These are phyloP conservation scores for Cyclotella choctawhatcheeana DNA, from an alignment of 108 stramenopile genomes.

Conservation along the genomic window DNA sequence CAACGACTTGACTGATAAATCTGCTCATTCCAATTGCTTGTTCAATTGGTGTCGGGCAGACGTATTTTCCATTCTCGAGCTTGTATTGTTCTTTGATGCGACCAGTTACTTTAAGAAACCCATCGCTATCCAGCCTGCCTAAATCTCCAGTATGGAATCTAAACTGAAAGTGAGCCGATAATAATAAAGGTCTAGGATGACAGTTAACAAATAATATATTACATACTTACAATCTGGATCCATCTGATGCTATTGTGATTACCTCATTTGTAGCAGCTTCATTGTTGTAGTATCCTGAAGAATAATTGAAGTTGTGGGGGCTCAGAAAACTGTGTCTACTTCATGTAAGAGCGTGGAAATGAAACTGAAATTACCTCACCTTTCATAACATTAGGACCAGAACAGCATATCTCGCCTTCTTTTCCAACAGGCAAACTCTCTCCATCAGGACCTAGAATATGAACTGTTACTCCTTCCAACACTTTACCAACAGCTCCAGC, in stretches of 20 bases:
- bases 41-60: constrained; percentile 92
- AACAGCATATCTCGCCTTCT: constrained; percentile 91
- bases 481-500: constrained; percentile 83
- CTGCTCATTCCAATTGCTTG: constrained; percentile 84
- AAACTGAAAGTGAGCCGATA: background rate
- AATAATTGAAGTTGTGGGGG: too few relatives aligned
- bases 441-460: constrained; percentile 71
- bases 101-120: constrained; percentile 77
- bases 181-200: background rate
- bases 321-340: too few relatives aligned
- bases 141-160: constrained; percentile 92
- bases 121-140: constrained; percentile 66
- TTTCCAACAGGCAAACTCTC: constrained; percentile 64
- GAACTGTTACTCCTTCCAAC: constrained; percentile 76
- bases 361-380: too few relatives aligned
- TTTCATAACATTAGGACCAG: constrained; percentile 90
- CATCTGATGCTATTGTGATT: constrained; percentile 72
- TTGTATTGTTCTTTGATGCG: constrained; percentile 93
- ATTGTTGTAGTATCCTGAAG: constrained; percentile 87
- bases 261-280: constrained; percentile 89
- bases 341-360: too few relatives aligned
- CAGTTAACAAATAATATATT: background rate
- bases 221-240: constrained; percentile 67
- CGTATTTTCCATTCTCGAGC: constrained; percentile 97
- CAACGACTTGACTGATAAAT: constrained; percentile 90